Evolutionary conservation across 2,329 filamentous ascomycete species (phyloP), one percentile per base, ranked within the genome.

Genomic region (Hypoxylon rubiginosum): DNA sequence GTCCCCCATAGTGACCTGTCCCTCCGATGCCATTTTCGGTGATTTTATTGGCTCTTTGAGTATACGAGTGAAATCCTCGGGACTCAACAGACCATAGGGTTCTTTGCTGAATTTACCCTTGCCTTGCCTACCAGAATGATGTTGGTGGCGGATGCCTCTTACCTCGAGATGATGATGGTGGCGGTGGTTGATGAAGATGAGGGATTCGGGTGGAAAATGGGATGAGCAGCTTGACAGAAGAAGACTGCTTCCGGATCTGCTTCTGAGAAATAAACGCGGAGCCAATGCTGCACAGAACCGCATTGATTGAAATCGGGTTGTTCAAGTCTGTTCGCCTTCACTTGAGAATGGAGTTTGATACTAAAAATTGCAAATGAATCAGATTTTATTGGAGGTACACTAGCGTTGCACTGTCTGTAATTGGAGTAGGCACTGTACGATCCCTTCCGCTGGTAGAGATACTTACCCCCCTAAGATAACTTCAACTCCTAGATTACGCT

Each of bases 341-440:
- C 45, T 17, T 41, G 24, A 17, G 56, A 30, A 34, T 11, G 30
- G 17, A 34, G 13, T 9, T 41, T 24, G 34, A 51, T 45, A 51
- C 10, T 36, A n/a, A 21, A 58, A 62, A 63, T 67, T 60, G 26
- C 28, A 59, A 67, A 67, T 60, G 36, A 55, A 53, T 36, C 21
- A 60, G 19, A 53, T 67, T 67, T 63, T 36, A 67, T 52, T 67
- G 64, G 63, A 62, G 26, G 19, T 21, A 41, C 45, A 21, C 26
- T 43, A 30, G 34, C 7, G 21, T 11, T 46, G 17, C 24, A 56
- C 58, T 15, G 50, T 61, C 57, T 46, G 43, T 57, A 34, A 43
- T 55, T 34, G 52, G 46, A 43, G 52, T 41, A 15, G 43, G 43
- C 43, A 48, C 43, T 48, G 43, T 49, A 5, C 4, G 26, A 36